phyloP scores from a whole-genome alignment of 495 filamentous ascomycete genomes.

The Pseudevernia furfuracea region DNA sequence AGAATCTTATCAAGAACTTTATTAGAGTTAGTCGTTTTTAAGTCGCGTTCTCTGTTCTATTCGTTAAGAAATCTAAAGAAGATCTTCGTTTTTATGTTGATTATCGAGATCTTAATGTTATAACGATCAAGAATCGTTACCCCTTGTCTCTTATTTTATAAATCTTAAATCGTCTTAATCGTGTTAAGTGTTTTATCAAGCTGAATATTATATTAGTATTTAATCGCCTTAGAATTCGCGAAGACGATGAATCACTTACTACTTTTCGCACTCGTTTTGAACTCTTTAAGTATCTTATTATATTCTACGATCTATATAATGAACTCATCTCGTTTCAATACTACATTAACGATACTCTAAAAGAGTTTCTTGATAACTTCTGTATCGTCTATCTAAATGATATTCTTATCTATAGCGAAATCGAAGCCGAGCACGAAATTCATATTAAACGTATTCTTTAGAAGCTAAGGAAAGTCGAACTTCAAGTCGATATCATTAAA shows the following conservation, averaged over 20 bases:
- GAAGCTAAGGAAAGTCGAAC: constrained; percentile 12
- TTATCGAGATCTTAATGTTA: constrained; percentile 37
- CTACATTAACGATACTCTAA: constrained; percentile 29
- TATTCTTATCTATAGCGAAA: constrained; percentile 24
- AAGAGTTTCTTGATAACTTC: not conserved
- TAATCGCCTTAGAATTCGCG: constrained; percentile 21
- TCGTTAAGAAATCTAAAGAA: not conserved
- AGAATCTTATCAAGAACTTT: not conserved
- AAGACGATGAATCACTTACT: constrained; percentile 32
- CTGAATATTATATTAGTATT: constrained; percentile 31
- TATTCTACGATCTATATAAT: constrained; percentile 29
- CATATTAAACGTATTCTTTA: constrained; percentile 19
- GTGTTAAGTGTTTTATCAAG: constrained; percentile 34
- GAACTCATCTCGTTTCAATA: constrained; percentile 25
- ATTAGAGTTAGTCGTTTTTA: not conserved
- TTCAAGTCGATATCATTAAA: constrained; percentile 25
- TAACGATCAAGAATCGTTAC: constrained; percentile 39
- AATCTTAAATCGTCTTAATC: constrained; percentile 27
- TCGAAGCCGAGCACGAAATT: constrained; percentile 9
- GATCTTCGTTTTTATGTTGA: constrained; percentile 26
- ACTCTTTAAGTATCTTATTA: constrained; percentile 28
- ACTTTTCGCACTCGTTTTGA: constrained; percentile 32
- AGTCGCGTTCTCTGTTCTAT: not conserved
- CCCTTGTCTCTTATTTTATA: constrained; percentile 39
- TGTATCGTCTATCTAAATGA: constrained; percentile 8